These are phyloP conservation scores for Euphorbia tirucalli DNA, from an alignment of 345 rosid species.

Conservation along the genomic window DNA sequence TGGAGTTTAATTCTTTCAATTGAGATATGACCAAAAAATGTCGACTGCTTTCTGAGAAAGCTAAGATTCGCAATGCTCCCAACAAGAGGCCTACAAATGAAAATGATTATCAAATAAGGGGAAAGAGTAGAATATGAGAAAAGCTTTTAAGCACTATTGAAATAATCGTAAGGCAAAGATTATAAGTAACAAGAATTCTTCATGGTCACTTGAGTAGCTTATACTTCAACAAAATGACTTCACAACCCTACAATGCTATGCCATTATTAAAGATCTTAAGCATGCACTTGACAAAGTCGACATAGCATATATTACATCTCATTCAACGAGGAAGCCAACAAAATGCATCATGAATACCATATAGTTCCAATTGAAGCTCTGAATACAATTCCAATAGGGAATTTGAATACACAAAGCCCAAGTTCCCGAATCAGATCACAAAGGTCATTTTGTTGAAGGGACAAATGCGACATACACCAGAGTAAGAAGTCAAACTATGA, in stretches of 20 bases:
- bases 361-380: not conserved
- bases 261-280: not conserved
- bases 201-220: not conserved
- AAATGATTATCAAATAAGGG: not conserved
- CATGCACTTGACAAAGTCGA: not conserved
- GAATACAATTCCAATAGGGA: not conserved
- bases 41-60: conserved; percentile 46
- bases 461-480: not conserved
- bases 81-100: conserved; percentile 67
- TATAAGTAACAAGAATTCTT: not conserved
- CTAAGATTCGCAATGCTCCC: conserved; percentile 51
- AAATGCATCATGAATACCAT: not conserved
- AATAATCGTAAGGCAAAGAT: conserved; percentile 1
- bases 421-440: not conserved
- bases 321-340: not conserved
- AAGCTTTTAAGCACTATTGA: not conserved
- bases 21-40: conserved; percentile 65
- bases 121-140: not conserved
- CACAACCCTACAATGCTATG: not conserved
- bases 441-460: not conserved
- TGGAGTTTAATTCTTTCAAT: conserved; percentile 41
- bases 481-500: not conserved
- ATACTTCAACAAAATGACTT: not conserved
- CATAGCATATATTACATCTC: not conserved
- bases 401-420: not conserved